Base-by-base conservation (phyloP, 2,329 filamentous ascomycete genomes). In the Amauroascus niger region DNA sequence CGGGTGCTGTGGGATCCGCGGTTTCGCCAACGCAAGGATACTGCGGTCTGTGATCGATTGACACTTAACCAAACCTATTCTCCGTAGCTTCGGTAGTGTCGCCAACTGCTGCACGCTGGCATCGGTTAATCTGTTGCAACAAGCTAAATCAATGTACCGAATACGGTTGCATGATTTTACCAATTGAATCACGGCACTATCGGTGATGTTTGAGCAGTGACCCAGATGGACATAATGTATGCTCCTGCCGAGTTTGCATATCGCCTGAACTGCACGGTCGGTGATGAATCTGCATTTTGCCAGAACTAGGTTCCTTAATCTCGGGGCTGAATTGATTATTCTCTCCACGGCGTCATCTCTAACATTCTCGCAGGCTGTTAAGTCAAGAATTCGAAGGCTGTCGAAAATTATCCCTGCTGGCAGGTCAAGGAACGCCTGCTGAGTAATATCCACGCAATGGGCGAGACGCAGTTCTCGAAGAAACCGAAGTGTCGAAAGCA, bases 141-240 rank as follows among this genome's bases (percentile, higher is more conserved):
- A 97, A n/a, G 93, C 93, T 41, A 98, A 75, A 66, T 98, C 93
- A 59, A 98, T 98, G 67, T 98, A 98, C 53, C 93, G 81, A 60
- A 98, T 97, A 22, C 93, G 82, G 64, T 91, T 97, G 75, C 93
- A 98, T 51, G 76, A 77, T 60, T 85, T 83, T 37, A 96, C 88
- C 30, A 98, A 77, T 53, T 83, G 83, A 62, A 87, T 86, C 16
- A 98, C 88, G 1, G 88, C 90, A 33, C 83, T 78, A 65, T 98
- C 93, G 0, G 91, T 96, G 64, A 98, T 90, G 45, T 90, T 83
- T 26, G 82, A 81, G 69, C 93, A 98, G 68, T 98, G 93, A 8
- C 93, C 93, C 1, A 98, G 78, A 65, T 98, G 93, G 50, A 98
- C 84, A 67, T 95, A 97, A 69, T 98, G 93, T 52, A 98, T 74